Evolutionary conservation across 1,284 basidiomycete species (phyloP).

Genomic region (Cryptococcus depauperatus): DNA sequence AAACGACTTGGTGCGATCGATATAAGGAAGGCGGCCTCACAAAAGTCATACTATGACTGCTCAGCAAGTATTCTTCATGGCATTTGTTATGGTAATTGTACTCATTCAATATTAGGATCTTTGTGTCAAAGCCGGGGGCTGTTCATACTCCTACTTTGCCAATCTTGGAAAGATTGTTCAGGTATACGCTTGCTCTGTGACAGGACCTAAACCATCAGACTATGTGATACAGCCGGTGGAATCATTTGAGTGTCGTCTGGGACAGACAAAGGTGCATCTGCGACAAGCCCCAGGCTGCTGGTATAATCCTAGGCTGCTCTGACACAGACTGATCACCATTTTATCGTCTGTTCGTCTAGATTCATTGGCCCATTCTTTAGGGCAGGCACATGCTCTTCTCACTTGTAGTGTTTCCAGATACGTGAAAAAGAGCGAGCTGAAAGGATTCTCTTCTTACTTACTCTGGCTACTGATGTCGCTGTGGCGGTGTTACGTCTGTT

Average conservation of each 20-base stretch:
- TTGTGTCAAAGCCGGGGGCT: constrained; percentile 1
- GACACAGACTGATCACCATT: constrained; percentile 6
- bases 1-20: not conserved
- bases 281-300: not conserved
- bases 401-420: constrained; percentile 1
- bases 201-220: constrained; percentile 1
- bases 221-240: constrained; percentile 6
- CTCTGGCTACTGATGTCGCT: constrained; percentile 5
- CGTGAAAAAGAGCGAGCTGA: constrained; percentile 4
- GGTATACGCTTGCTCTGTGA: constrained; percentile 2
- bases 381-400: constrained; percentile 5
- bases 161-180: constrained; percentile 2
- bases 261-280: constrained; percentile 7
- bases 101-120: not conserved
- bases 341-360: constrained; percentile 4
- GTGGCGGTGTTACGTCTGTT: constrained; percentile 5
- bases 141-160: constrained; percentile 8
- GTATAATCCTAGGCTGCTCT: constrained; percentile 3
- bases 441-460: constrained; percentile 1
- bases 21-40: not conserved
- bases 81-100: not conserved
- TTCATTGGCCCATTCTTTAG: constrained; percentile 6
- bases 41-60: constrained; percentile 7
- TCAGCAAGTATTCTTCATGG: constrained; percentile 1
- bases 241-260: constrained; percentile 6